Conservation (phyloP, 2,329 filamentous ascomycete genomes). For the Pestalotiopsis sp. region DNA sequence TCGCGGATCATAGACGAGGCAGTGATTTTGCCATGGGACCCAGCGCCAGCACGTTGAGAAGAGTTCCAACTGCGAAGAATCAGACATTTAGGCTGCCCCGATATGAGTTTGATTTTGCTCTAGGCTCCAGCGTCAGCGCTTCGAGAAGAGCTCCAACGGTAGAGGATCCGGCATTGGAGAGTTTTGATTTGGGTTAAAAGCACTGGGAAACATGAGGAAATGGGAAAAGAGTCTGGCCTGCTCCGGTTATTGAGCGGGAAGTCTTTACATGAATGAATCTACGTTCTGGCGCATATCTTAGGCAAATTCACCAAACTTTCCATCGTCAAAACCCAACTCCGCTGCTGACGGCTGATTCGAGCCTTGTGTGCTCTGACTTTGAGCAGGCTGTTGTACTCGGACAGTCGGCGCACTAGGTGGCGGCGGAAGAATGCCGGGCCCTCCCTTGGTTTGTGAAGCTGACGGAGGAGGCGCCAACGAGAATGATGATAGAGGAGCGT, state of each 20-base stretch:
- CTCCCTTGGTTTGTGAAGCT: slow-evolving; percentile 35
- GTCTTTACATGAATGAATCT: not conserved
- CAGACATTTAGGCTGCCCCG: too few relatives aligned
- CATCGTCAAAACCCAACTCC: slow-evolving; percentile 83
- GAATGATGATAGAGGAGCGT: slow-evolving; percentile 56
- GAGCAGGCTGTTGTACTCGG: slow-evolving; percentile 59
- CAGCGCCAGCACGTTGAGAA: too few relatives aligned
- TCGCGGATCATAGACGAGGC: not conserved
- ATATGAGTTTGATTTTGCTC: too few relatives aligned
- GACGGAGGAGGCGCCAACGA: slow-evolving; percentile 74
- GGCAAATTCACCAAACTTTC: slow-evolving; percentile 84
- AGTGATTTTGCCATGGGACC: too few relatives aligned
- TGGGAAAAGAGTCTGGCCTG: not conserved
- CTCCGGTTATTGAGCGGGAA: not conserved
- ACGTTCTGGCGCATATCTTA: slow-evolving; percentile 28
- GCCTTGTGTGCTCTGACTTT: slow-evolving; percentile 49
- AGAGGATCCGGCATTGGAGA: too few relatives aligned
- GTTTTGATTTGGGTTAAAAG: not conserved
- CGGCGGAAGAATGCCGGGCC: slow-evolving; percentile 57
- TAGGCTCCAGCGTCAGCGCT: too few relatives aligned
- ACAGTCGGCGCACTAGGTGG: slow-evolving; percentile 66
- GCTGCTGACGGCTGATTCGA: slow-evolving; percentile 46
- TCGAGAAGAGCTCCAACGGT: not conserved
- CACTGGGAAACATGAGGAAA: not conserved
- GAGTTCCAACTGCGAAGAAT: too few relatives aligned